Conservation (phyloP, 2,329 filamentous ascomycete species). For the Westerdykella sp. region DNA sequence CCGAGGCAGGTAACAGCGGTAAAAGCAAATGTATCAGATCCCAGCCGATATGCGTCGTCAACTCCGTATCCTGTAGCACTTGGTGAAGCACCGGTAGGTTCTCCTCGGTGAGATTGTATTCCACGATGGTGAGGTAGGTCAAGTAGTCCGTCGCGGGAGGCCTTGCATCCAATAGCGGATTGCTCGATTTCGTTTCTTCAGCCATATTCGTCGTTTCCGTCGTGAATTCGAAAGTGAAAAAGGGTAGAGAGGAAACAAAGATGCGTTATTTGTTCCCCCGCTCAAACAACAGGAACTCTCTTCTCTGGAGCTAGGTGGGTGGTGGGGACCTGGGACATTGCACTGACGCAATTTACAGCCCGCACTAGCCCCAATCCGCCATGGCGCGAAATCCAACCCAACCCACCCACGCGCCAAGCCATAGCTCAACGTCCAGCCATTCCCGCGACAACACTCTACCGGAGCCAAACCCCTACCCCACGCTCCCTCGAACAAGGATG, state of each 20-base stretch:
- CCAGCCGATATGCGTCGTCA: slow-evolving; percentile 77
- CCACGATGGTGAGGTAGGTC: slow-evolving; percentile 72
- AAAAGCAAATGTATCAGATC: slow-evolving; percentile 72
- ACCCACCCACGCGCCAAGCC: not conserved
- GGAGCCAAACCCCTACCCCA: not conserved
- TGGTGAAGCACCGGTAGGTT: slow-evolving; percentile 62
- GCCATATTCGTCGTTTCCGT: slow-evolving; percentile 16
- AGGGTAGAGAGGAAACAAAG: not conserved
- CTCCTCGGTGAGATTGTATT: slow-evolving; percentile 63
- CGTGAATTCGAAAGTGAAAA: not conserved
- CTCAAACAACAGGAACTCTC: not conserved
- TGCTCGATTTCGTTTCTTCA: slow-evolving; percentile 28
- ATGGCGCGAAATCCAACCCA: slow-evolving; percentile 2
- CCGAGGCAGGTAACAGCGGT: slow-evolving; percentile 58
- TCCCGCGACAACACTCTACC: not conserved
- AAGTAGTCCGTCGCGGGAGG: slow-evolving; percentile 62
- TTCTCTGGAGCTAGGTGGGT: not conserved
- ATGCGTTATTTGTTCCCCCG: not conserved
- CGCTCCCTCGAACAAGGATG: slow-evolving; percentile 50
- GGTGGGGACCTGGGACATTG: not conserved
- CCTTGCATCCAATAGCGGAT: slow-evolving; percentile 52
- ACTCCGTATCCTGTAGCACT: slow-evolving; percentile 59
- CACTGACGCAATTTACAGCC: not conserved
- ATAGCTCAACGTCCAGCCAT: not conserved
- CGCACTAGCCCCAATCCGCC: not conserved